These are phyloP conservation scores for Starmerella tilneyi DNA, from an alignment of 805 yeast genomes.

Conservation along the genomic window DNA sequence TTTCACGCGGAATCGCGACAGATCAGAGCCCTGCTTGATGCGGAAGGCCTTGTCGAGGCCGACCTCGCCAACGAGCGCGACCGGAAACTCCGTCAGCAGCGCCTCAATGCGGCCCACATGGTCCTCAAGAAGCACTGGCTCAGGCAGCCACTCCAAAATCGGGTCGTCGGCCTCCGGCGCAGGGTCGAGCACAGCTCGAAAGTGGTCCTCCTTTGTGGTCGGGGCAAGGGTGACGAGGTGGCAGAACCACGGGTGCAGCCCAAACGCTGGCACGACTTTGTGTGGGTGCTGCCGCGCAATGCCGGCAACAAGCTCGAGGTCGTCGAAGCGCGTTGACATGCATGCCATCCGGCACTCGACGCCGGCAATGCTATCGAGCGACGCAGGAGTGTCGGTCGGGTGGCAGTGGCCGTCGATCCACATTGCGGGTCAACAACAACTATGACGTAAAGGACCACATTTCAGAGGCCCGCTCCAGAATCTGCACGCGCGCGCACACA, in stretches of 20 bases:
- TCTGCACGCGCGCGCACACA: too few relatives aligned
- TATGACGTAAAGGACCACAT: conserved; percentile 3
- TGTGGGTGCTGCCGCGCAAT: conserved; percentile 26
- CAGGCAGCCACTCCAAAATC: conserved; percentile 43
- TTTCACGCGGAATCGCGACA: conserved; percentile 44
- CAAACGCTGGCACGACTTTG: conserved; percentile 33
- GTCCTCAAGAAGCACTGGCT: conserved; percentile 41
- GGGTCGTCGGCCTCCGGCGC: conserved; percentile 32
- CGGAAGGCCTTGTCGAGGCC: conserved; percentile 75
- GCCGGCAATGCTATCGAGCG: conserved; percentile 18
- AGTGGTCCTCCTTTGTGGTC: conserved; percentile 38
- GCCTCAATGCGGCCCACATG: conserved; percentile 32
- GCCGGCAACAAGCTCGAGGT: conserved; percentile 29
- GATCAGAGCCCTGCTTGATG: conserved; percentile 38
- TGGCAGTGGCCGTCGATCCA: conserved; percentile 36
- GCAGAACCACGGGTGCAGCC: conserved; percentile 88
- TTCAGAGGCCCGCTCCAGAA: too few relatives aligned
- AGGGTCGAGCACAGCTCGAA: conserved; percentile 40
- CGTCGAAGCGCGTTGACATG: conserved; percentile 34
- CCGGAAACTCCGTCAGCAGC: conserved; percentile 29
- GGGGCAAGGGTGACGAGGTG: conserved; percentile 45
- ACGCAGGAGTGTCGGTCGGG: conserved; percentile 31
- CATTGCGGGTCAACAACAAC: conserved; percentile 12
- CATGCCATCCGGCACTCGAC: conserved; percentile 25
- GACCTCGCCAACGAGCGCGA: conserved; percentile 71